Base-by-base conservation (phyloP, 495 filamentous ascomycete species). In the Neurospora africana region DNA sequence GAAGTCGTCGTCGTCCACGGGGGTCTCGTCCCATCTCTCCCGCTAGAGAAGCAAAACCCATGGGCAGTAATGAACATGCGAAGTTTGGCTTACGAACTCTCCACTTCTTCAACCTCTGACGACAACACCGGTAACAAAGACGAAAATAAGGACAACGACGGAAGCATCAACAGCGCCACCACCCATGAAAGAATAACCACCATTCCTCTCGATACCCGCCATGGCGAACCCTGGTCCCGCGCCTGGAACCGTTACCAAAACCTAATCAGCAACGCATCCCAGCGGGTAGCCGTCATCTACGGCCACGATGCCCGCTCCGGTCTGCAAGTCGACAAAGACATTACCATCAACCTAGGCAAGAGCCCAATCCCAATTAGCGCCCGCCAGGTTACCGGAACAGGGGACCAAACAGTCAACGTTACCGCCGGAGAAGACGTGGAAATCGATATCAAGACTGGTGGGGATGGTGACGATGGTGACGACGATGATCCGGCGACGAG, bases 41-140 rank as follows among this genome's bases (percentile, higher is more conserved):
- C 85, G 0, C 83, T 97, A 5, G 85, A 91, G 68, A 83, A 87
- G 71, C 92, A 97, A 75, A 92, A 97, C 81, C 90, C 93, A 0
- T 88, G 87, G 76, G 88, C 88, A 61, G 90, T 91, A 17, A 98
- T 98, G 94, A 94, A 91, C 76, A 97, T 99, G 93, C 89, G 92
- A 68, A 92, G 88, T 4, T 89, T 98, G 61, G 65, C 79, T 1
- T 77, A 79, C 47, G 44, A 70, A 5, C 47, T 39, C 21, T 30
- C 68, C 61, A 71, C 69, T 27, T 30, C 53, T 17, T 76, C 33
- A 61, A 44, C 27, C 61, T 65, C 36, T 15, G 68, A 65, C 5
- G 44, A 65, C 2, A 47, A 68, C 44, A 40, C 10, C 38, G 21
- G 35, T 17, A 39, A 67, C 5, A 39, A 68, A 44, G 39, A 70